phyloP scores from a whole-genome alignment of 331 rosid species.

The Ulmus americana region DNA sequence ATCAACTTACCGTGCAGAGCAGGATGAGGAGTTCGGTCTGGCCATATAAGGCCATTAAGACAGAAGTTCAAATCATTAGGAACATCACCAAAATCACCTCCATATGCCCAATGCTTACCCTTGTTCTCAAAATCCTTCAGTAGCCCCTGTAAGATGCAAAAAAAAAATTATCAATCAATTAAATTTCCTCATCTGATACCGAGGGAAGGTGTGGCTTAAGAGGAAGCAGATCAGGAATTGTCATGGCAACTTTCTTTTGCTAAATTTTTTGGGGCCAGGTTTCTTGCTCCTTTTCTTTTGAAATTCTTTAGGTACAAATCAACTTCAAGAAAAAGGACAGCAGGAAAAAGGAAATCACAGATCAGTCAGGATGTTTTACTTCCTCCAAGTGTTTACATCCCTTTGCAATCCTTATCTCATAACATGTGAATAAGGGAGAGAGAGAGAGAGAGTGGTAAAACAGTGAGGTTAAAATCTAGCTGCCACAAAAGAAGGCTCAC shows the following conservation, averaged over 20 bases:
- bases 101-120: slow-evolving; percentile 85
- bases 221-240: too few species aligned
- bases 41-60: slow-evolving; percentile 74
- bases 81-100: slow-evolving; percentile 89
- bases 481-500: background rate
- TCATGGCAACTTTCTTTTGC: too few species aligned
- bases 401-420: background rate
- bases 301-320: background rate
- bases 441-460: background rate
- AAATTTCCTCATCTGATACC: background rate
- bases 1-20: slow-evolving; percentile 63
- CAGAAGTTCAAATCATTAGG: slow-evolving; percentile 88
- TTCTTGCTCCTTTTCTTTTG: too few species aligned
- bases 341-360: background rate
- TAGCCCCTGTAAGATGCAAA: slow-evolving; percentile 43
- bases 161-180: slow-evolving; percentile 10
- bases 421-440: background rate
- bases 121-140: slow-evolving; percentile 49
- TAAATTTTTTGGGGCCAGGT: too few species aligned
- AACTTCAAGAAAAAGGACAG: background rate
- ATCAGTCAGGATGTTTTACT: too few species aligned
- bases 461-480: background rate
- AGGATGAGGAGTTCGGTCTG: slow-evolving; percentile 95
- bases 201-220: too few species aligned
- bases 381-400: too few species aligned